Percentiles rank a stretch among this genome's conserved stretches.
phyloP scores from a whole-genome alignment of 2,329 filamentous ascomycete genomes.

The Botryotinia convoluta region DNA sequence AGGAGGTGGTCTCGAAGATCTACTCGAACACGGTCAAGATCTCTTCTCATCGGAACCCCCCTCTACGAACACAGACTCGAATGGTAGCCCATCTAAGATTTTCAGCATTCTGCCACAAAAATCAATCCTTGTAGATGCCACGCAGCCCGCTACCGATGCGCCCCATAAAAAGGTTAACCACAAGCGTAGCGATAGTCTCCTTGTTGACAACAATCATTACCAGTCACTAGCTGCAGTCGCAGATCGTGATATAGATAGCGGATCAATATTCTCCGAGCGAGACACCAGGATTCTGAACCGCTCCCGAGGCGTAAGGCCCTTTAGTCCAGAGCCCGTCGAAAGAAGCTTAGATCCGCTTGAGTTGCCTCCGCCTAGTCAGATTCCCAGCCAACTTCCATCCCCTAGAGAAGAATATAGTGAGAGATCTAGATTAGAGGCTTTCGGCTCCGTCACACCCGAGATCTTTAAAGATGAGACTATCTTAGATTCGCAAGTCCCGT shows the following conservation, averaged over 20 bases:
- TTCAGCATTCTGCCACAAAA: conserved; percentile 64
- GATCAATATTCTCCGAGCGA: conserved; percentile 52
- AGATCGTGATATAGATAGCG: conserved; percentile 41
- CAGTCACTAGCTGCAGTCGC: conserved; percentile 54
- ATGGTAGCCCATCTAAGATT: conserved; percentile 46
- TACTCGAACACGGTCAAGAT: conserved; percentile 62
- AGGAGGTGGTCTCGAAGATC: conserved; percentile 63
- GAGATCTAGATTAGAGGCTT: background rate
- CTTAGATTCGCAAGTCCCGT: background rate
- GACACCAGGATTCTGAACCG: conserved; percentile 45
- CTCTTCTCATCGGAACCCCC: conserved; percentile 50
- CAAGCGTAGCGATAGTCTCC: conserved; percentile 53
- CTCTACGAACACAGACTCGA: conserved; percentile 40
- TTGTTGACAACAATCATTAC: conserved; percentile 53
- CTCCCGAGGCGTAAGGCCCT: conserved; percentile 54
- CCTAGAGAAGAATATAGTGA: conserved; percentile 11
- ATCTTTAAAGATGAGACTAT: conserved; percentile 11
- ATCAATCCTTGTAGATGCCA: conserved; percentile 58
- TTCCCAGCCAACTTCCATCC: background rate
- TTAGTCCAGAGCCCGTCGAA: conserved; percentile 49
- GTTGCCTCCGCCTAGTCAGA: conserved; percentile 11
- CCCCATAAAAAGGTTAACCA: conserved; percentile 37
- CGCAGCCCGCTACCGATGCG: conserved; percentile 37
- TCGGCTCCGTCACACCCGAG: conserved; percentile 9
- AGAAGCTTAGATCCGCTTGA: conserved; percentile 30